Evolutionary conservation across 306 rosid species (phyloP).

Genomic region (Datisca glomerata): DNA sequence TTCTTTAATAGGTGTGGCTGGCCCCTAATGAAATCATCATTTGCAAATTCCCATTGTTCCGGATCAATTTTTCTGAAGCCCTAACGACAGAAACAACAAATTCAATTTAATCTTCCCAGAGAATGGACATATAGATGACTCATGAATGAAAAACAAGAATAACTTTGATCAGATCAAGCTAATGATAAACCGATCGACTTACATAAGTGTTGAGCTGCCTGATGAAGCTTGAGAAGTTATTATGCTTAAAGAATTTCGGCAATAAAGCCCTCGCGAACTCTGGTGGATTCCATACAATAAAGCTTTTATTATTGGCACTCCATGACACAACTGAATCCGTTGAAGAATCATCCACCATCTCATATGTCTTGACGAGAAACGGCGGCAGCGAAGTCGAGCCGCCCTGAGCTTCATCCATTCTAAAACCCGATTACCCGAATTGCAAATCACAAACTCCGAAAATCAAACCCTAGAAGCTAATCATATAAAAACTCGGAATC

Average conservation of each 20-base stretch:
- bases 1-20: conserved; percentile 64
- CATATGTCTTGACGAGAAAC: conserved; percentile 66
- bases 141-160: conserved; percentile 2
- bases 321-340: conserved; percentile 58
- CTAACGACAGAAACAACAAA: conserved; percentile 22
- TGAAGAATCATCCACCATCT: conserved; percentile 76
- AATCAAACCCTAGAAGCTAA: conserved; percentile 22
- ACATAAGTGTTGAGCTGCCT: conserved; percentile 93
- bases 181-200: conserved; percentile 22
- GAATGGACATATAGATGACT: background rate
- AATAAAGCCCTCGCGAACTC: conserved; percentile 55
- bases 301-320: conserved; percentile 51
- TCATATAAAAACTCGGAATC: conserved; percentile 7
- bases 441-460: conserved; percentile 17
- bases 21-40: conserved; percentile 69
- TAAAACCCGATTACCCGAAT: conserved; percentile 10
- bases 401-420: conserved; percentile 70
- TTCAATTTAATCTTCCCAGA: background rate
- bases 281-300: conserved; percentile 59
- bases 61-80: conserved; percentile 80
- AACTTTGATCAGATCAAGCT: conserved; percentile 2
- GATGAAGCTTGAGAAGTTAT: conserved; percentile 84
- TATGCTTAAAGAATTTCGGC: conserved; percentile 77
- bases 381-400: conserved; percentile 59
- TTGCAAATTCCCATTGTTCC: conserved; percentile 80